Base-by-base conservation (phyloP, 768 basidiomycete species). In the Mycena olivaceomarginata region DNA sequence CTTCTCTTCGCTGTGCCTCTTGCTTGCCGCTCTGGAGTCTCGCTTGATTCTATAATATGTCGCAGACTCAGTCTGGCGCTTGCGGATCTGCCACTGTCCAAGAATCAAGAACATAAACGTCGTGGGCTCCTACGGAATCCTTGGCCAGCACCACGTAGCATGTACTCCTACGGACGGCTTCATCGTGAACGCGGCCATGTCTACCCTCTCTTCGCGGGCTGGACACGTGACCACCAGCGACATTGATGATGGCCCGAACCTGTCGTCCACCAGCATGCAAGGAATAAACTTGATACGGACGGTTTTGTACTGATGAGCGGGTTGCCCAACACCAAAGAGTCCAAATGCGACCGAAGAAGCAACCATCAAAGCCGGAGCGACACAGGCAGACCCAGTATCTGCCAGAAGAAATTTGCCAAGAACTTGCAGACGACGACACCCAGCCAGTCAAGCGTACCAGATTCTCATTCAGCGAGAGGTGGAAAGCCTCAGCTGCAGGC, bases 261-360 rank as follows among this genome's bases (percentile, higher is more conserved):
- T 16, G n/a, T 43, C 41, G 41, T 16, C 40, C n/a, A 22, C 40
- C 41, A 43, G 41, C 43, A 43, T 64, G 20, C 60, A 37, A 20
- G 8, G 63, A 64, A 64, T 64, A 43, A 64, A 31, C 63, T 22
- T 64, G 40, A 43, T 64, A 40, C 63, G 22, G 20, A 64, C n/a
- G 63, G 63, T 64, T n/a, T 64, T 64, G 63, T 64, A 6, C 63
- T 13, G 41, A 43, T 64, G n/a, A 64, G 63, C 41, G 11, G 40
- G 41, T 43, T 22, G 40, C n/a, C 63, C 41, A 64, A 43, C n/a
- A 64, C 41, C 41, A 62, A 41, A 64, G 63, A 43, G 25, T 15
- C 6, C 31, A 31, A 15, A 31, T 31, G 31, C 13, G 13, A 11
- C 15, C 18, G 9, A 63, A 64, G 63, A 64, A n/a, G 63, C 37